A percentile compares a stretch with the other conserved stretches of the same genome.
Evolutionary conservation across 176 grass and related monocot species (phyloP).

Genomic region (Oryza officinalis): DNA sequence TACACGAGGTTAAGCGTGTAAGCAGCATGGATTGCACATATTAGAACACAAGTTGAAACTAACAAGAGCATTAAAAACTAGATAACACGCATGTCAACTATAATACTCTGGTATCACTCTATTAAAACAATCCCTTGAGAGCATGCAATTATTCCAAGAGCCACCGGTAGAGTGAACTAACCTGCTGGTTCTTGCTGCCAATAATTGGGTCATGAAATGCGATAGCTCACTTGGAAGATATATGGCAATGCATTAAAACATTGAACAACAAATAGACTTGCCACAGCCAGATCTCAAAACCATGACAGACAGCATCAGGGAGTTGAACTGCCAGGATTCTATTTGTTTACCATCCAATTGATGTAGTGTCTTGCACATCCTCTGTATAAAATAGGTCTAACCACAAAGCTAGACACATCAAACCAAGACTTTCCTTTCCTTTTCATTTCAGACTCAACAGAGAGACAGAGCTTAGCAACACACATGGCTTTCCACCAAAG

Average conservation of each 20-base stretch:
- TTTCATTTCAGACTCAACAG: conserved; percentile 1
- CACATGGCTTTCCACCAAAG: conserved; percentile 30
- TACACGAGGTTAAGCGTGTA: conserved; percentile 31
- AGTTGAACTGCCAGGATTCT: background rate
- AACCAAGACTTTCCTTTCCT: conserved; percentile 15
- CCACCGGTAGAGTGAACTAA: background rate
- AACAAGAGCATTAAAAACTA: background rate
- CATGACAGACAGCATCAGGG: conserved; percentile 13
- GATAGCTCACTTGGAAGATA: background rate
- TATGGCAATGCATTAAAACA: background rate
- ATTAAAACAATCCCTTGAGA: conserved; percentile 9
- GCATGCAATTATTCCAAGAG: background rate
- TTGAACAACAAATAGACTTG: background rate
- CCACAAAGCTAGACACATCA: background rate
- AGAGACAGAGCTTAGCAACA: background rate
- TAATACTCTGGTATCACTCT: background rate
- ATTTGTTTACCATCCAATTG: conserved; percentile 5
- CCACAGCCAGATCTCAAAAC: background rate
- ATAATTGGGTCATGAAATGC: background rate
- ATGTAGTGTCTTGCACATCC: background rate
- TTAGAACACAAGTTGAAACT: conserved; percentile 4
- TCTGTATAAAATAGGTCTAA: conserved; percentile 21
- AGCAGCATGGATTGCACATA: background rate
- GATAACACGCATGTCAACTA: background rate
- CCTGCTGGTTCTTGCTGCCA: background rate